A percentile compares a stretch with the other conserved stretches of the same genome.
These are phyloP conservation scores for Solanum clarkiae DNA, from an alignment of 257 asterid genomes.

Conservation along the genomic window DNA sequence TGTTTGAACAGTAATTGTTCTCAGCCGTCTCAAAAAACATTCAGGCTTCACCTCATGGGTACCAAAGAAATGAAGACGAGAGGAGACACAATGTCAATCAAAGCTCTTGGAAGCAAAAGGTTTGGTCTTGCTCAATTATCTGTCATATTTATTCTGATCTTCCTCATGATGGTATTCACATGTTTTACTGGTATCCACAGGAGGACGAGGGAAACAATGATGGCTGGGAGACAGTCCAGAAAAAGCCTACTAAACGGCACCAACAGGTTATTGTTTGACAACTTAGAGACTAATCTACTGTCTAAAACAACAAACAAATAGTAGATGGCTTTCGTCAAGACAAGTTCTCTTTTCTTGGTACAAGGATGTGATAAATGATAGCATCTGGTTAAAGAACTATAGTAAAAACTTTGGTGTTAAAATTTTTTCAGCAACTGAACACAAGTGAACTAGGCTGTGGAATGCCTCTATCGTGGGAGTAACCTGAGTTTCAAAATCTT, in stretches of 20 bases:
- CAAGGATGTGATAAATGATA: background rate
- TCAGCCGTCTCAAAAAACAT: background rate
- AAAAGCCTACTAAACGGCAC: slow-evolving; percentile 40
- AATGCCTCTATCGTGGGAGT: background rate
- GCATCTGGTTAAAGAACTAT: background rate
- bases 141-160: background rate
- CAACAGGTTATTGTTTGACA: slow-evolving; percentile 34
- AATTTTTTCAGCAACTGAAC: background rate
- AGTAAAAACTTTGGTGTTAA: background rate
- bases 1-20: background rate
- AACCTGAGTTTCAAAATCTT: background rate
- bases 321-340: background rate
- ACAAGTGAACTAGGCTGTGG: background rate
- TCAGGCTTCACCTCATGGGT: slow-evolving; percentile 5
- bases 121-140: background rate
- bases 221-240: slow-evolving; percentile 75
- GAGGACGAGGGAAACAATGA: slow-evolving; percentile 28
- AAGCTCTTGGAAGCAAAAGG: slow-evolving; percentile 12
- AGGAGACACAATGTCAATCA: slow-evolving; percentile 1
- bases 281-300: background rate
- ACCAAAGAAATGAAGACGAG: slow-evolving; percentile 4
- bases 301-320: background rate
- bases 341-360: background rate
- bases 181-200: slow-evolving; percentile 24
- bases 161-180: background rate